Base-by-base conservation (phyloP, 441 rosid genomes). In the Syzygium malaccense region DNA sequence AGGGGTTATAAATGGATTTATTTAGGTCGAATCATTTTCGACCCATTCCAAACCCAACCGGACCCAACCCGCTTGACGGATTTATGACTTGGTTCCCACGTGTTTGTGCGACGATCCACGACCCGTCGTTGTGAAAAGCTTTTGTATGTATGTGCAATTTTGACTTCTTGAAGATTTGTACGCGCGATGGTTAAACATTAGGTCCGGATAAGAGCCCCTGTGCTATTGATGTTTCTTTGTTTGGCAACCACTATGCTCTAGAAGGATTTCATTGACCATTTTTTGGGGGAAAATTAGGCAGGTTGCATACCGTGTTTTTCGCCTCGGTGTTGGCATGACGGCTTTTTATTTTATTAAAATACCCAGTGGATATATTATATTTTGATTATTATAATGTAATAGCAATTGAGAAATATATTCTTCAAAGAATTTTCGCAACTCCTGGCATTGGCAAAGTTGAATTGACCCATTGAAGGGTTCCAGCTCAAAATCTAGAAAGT, bases 141-240 rank as follows among this genome's bases (percentile, higher is more conserved):
- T 62, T 62, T n/a, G 10, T 14, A 14, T n/a, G 68, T 0, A 2
- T 0, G 28, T 62, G 0, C 33, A 30, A 64, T 64, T 64, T 64
- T 2, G 9, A 4, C 14, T 20, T 37, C 4, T 3, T 0, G 9
- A 20, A 15, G 25, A 71, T 71, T 71, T 3, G n/a, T 14, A 37
- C 9, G 0, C 17, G 5, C 9, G 0, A 37, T 23, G n/a, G 28
- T 0, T 37, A 71, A 4, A 37, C 14, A 37, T 71, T 20, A 41
- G 23, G 20, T 1, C 0, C 5, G 6, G 18, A 0, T 4, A 49
- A 11, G 28, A 37, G 28, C 45, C 30, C 15, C 3, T 37, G 80
- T 6, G 53, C 26, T 20, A 12, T 75, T 41, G 83, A 3, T 6
- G 25, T 41, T 41, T 26, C n/a, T 26, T 41, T 23, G 17, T 37